phyloP scores from a whole-genome alignment of 306 rosid genomes.

The Morella rubra region DNA sequence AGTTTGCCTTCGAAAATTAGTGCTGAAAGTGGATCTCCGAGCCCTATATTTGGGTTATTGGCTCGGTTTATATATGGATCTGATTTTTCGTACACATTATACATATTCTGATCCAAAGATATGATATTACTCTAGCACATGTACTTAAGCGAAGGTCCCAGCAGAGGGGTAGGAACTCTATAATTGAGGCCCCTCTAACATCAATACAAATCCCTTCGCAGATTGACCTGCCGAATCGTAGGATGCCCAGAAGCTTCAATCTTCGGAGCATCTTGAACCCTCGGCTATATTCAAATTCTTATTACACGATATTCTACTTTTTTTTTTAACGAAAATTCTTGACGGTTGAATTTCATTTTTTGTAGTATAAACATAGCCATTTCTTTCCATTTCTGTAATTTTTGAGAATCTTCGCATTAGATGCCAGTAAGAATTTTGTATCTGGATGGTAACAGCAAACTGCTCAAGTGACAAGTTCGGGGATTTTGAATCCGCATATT shows the following conservation, averaged over 20 bases:
- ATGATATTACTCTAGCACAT: neutral
- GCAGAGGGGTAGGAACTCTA: conserved; percentile 64
- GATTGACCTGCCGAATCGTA: conserved; percentile 64
- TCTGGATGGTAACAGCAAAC: no score
- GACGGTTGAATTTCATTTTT: no score
- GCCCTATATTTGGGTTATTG: conserved; percentile 25
- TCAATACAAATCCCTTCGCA: conserved; percentile 50
- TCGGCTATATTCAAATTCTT: conserved; percentile 33
- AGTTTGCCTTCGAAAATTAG: conserved; percentile 91
- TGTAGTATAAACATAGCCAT: no score
- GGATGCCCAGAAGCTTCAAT: conserved; percentile 41
- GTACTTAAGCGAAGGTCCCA: conserved; percentile 66
- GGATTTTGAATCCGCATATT: no score
- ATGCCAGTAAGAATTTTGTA: no score
- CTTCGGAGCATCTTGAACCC: conserved; percentile 43
- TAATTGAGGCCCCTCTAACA: conserved; percentile 73
- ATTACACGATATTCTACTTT: neutral
- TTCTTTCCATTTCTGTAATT: no score
- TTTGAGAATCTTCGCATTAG: no score
- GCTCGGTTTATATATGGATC: conserved; percentile 30
- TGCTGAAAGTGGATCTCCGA: conserved; percentile 39
- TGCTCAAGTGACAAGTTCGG: no score
- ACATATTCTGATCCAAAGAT: neutral
- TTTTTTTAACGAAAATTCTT: no score
- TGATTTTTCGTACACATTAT: conserved; percentile 34